Conservation (phyloP, 2,329 filamentous ascomycete species). For the Scolecobasidium constrictum region DNA sequence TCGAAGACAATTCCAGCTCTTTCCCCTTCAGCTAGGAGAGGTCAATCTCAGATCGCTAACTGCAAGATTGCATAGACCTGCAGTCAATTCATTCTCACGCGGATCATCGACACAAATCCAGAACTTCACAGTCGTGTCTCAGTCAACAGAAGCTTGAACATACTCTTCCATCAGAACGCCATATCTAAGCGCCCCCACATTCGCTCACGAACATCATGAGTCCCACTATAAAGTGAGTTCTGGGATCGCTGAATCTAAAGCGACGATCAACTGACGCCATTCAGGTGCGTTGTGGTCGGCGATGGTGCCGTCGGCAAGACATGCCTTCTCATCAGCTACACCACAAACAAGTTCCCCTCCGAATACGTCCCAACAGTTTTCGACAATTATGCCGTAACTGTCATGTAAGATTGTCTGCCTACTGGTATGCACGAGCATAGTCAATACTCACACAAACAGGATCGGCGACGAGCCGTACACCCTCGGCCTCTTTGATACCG, state of each 20-base stretch:
- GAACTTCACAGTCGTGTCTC: no score
- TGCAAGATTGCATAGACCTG: no score
- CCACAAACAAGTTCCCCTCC: conserved; percentile 98
- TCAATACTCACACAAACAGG: conserved; percentile 41
- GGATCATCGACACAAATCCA: no score
- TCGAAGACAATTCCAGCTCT: no score
- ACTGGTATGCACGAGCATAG: not conserved
- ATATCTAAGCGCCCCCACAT: not conserved
- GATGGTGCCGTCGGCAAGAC: conserved; percentile 99
- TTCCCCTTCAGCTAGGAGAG: no score
- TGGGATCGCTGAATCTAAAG: no score
- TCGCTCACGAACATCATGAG: conserved; percentile 6
- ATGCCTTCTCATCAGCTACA: conserved; percentile 97
- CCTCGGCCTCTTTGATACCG: conserved; percentile 93
- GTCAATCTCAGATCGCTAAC: no score
- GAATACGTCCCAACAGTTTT: conserved; percentile 99
- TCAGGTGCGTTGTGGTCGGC: conserved; percentile 94
- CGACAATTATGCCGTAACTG: conserved; percentile 98
- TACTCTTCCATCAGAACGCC: no score
- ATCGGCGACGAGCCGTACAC: conserved; percentile 99
- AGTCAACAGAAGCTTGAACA: no score
- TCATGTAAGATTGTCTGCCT: conserved; percentile 72
- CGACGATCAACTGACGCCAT: no score
- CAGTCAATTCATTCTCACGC: no score
- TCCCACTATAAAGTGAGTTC: conserved; percentile 12